Base-by-base conservation (phyloP, 164 flowering plant species). In the Stephania yunnanensis region DNA sequence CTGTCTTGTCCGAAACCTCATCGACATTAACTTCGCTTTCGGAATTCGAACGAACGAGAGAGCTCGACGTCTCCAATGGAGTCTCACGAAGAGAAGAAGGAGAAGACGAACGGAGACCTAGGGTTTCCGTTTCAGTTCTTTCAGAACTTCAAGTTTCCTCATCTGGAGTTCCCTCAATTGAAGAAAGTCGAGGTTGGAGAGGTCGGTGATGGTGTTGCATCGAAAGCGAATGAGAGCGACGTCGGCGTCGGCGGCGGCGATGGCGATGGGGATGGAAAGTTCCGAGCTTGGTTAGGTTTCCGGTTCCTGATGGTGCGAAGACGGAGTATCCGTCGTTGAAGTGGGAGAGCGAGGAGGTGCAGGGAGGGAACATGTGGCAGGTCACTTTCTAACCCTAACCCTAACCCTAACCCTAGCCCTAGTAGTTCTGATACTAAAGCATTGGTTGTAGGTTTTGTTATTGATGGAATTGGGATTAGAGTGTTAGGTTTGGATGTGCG, bases 311-410 rank as follows among this genome's bases (percentile, higher is more conserved):
- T 65, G 17, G 20, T 31, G 42, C 63, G 66, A 61, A 65, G 50
- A 45, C 4, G 42, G 65, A 19, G 0, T 63, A 55, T n/a, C 70
- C 81, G 11, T n/a, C 73, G 0, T 55, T 79, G 75, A 79, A 71
- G 61, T 75, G 75, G n/a, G 75, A 72, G 68, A 61, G 31, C 17
- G 78, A 79, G 12, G 81, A 79, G 31, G 61, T 25, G n/a, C 63
- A 68, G 31, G 78, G 67, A 20, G 45, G 73, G 17, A 68, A 75
- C 31, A 55, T 79, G 78, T 79, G 81, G 81, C 78, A 68, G 81
- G 81, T 79, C 4, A 36, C 74, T 25, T 58, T 68, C 30, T 5
- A 12, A 13, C 15, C 5, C n/a, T 61, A 6, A 19, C 66, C 7
- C 64, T 15, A 58, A 58, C 64, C n/a, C 64, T 58, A 58, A 19